Base-by-base conservation (phyloP, 306 rosid genomes). In the Quillaja saponaria region DNA sequence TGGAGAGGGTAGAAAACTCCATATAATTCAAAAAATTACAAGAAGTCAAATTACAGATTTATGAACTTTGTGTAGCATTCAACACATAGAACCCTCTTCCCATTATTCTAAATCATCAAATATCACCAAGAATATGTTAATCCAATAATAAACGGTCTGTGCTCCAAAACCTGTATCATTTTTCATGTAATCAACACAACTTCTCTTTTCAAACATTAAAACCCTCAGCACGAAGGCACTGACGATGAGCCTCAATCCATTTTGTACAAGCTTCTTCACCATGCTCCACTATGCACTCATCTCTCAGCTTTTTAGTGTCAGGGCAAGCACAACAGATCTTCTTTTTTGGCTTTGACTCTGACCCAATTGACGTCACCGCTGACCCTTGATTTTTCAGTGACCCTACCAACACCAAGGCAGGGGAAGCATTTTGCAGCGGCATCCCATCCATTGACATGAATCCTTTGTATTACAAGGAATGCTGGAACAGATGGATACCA, bases 241-340 rank as follows among this genome's bases (percentile, higher is more conserved):
- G 51, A 17, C 75, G 78, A 68, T 86, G 95, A 69, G 98, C 98
- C 69, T 92, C 90, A 3, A 92, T 88, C 96, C 95, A 92, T 67
- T 88, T 88, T 4, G 79, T 25, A 62, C 96, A 92, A 55, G 89
- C 87, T 0, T 72, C 82, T 75, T 92, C 91, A 28, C 96, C 98
- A n/a, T 89, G 87, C 76, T 88, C 86, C 13, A 84, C 95, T 13
- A 92, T 81, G 74, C 98, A 92, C 60, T 92, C 96, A 67, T 89
- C 98, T 47, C 96, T 71, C 52, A 88, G 68, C 80, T 54, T 84
- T 69, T 86, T 88, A 1, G 53, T 48, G 21, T 73, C 88, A 1
- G 81, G 88, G 60, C 85, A 76, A 37, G 83, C 88, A 69, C 85
- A 83, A 48, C 88, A 83, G n/a, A 80, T 80, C 52, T 80, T 83